A percentile compares a stretch with the other conserved stretches of the same genome.
Conservation (phyloP, 345 rosid genomes). For the Aurinia saxatilis region DNA sequence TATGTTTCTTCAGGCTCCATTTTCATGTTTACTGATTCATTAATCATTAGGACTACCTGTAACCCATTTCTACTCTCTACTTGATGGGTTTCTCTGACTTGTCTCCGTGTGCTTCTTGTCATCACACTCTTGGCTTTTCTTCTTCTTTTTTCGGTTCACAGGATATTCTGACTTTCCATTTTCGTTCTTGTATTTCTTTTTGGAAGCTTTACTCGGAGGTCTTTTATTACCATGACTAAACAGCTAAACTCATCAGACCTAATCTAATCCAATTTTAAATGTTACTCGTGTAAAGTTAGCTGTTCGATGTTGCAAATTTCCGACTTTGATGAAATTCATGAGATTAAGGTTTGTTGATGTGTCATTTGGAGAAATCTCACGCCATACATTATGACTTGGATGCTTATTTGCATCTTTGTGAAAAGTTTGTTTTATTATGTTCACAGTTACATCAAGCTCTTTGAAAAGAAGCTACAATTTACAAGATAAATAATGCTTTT, state of each 20-base stretch:
- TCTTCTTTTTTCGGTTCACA: neutral
- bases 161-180: neutral
- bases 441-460: neutral
- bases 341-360: no score
- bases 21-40: conserved; percentile 14
- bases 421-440: neutral
- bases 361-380: no score
- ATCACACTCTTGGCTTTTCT: conserved; percentile 3
- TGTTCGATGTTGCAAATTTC: no score
- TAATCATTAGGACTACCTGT: conserved; percentile 10
- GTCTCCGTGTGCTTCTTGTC: conserved; percentile 20
- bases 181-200: neutral
- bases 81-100: conserved; percentile 22
- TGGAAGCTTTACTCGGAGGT: neutral
- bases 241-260: neutral
- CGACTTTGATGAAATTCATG: no score
- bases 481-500: neutral
- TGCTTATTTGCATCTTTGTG: neutral
- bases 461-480: no score
- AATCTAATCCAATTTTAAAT: neutral
- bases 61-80: conserved; percentile 15
- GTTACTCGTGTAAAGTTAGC: no score
- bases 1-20: conserved; percentile 9
- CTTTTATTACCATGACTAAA: neutral
- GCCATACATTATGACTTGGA: neutral